Conservation (phyloP, 345 rosid species). For the Excoecaria cochinchinensis region DNA sequence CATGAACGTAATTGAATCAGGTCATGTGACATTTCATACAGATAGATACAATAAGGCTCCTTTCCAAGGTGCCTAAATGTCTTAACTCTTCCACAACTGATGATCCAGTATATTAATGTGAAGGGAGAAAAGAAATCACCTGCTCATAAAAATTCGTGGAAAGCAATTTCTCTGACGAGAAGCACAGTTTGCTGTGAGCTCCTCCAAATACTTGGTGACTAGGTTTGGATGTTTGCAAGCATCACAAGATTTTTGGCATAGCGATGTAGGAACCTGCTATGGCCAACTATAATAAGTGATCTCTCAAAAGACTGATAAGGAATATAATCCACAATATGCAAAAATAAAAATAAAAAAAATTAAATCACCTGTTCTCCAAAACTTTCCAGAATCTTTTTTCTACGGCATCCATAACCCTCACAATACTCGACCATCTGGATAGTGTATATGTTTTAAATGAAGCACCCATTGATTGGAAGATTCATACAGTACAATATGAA, state of each 20-base stretch:
- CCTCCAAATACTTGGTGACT: slow-evolving; percentile 61
- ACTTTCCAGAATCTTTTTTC: slow-evolving; percentile 82
- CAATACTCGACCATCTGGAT: slow-evolving; percentile 87
- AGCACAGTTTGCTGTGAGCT: slow-evolving; percentile 44
- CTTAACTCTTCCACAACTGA: background rate
- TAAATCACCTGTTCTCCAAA: slow-evolving; percentile 81
- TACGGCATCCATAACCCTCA: slow-evolving; percentile 87
- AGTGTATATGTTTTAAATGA: slow-evolving; percentile 3
- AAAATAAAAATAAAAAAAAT: background rate
- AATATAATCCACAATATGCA: background rate
- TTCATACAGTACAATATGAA: slow-evolving; percentile 5
- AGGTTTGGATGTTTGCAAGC: slow-evolving; percentile 79
- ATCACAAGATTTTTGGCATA: slow-evolving; percentile 78
- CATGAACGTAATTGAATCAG: slow-evolving; percentile 11
- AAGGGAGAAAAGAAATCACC: slow-evolving; percentile 35
- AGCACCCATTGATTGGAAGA: slow-evolving; percentile 18
- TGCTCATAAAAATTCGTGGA: slow-evolving; percentile 54
- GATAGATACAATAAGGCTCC: background rate
- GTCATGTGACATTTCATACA: background rate
- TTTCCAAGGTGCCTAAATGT: background rate
- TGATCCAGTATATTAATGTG: background rate
- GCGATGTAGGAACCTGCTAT: slow-evolving; percentile 54
- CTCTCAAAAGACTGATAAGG: slow-evolving; percentile 7
- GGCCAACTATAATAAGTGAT: slow-evolving; percentile 5
- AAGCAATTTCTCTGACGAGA: slow-evolving; percentile 53